Percentiles rank a stretch among this genome's conserved stretches.
Evolutionary conservation across 2,329 filamentous ascomycete species (phyloP).

Genomic region (Fusarium sp.): DNA sequence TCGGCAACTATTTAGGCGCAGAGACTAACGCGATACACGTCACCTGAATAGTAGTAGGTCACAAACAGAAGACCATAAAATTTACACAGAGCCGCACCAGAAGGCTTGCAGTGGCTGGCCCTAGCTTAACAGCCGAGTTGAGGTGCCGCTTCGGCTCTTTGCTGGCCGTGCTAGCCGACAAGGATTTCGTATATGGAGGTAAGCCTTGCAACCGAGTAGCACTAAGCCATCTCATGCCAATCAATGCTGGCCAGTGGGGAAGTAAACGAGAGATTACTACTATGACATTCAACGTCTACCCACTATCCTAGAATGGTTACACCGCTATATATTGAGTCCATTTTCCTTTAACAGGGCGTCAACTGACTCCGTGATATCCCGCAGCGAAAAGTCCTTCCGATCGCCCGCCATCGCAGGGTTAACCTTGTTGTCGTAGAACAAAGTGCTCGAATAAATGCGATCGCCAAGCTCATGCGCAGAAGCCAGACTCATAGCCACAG

Average conservation of each 20-base stretch:
- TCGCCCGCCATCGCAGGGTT: background rate
- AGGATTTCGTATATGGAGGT: too few species aligned
- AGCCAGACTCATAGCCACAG: background rate
- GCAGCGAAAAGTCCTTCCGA: background rate
- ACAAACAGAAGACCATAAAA: rapidly evolving
- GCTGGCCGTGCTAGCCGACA: background rate
- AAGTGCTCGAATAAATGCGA: background rate
- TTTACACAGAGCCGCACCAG: rapidly evolving
- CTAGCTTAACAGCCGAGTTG: background rate
- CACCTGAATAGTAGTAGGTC: background rate
- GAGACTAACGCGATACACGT: rapidly evolving
- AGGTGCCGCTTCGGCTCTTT: background rate
- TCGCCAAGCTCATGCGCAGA: background rate
- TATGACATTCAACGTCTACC: background rate
- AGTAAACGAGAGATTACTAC: background rate
- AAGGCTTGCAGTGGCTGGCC: rapidly evolving
- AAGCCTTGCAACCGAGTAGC: background rate
- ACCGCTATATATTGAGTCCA: background rate
- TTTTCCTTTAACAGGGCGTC: background rate
- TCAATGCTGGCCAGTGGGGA: rapidly evolving
- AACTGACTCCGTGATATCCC: background rate
- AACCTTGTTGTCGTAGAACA: background rate
- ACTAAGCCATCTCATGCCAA: too few species aligned
- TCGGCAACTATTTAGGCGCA: rapidly evolving
- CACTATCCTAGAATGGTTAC: background rate